phyloP scores from a whole-genome alignment of 805 yeast genomes.

The Candida chilensis region DNA sequence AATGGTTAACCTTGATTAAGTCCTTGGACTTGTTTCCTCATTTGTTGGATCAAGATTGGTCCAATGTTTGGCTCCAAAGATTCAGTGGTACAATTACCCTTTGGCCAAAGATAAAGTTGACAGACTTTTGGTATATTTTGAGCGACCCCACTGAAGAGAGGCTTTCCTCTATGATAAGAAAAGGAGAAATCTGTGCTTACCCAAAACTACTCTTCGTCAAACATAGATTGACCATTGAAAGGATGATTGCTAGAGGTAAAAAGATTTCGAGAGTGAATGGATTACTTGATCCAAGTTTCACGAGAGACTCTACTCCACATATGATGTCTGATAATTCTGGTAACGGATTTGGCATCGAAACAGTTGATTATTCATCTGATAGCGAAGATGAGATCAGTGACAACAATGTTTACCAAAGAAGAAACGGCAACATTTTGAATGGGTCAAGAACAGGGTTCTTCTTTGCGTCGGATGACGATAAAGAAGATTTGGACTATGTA shows the following conservation, averaged over 20 bases:
- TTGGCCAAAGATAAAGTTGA: slow-evolving; percentile 57
- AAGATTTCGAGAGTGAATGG: slow-evolving; percentile 9
- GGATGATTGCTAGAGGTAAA: slow-evolving; percentile 48
- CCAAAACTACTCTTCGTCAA: slow-evolving; percentile 60
- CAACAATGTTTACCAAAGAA: background rate
- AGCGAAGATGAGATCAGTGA: background rate
- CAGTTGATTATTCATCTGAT: too few species aligned
- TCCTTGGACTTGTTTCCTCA: slow-evolving; percentile 61
- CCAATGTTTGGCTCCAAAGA: slow-evolving; percentile 63
- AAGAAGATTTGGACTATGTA: too few species aligned
- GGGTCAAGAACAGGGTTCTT: too few species aligned
- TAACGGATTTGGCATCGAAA: too few species aligned
- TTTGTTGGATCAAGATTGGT: slow-evolving; percentile 72
- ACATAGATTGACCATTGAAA: slow-evolving; percentile 59
- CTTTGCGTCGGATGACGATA: too few species aligned
- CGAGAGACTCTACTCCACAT: too few species aligned
- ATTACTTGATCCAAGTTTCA: too few species aligned
- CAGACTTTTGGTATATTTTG: slow-evolving; percentile 55
- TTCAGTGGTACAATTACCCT: slow-evolving; percentile 71
- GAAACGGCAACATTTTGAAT: too few species aligned
- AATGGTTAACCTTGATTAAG: slow-evolving; percentile 64
- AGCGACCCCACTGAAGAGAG: slow-evolving; percentile 60
- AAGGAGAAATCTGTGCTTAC: slow-evolving; percentile 58
- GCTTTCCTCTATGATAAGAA: slow-evolving; percentile 42
- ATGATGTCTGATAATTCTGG: too few species aligned